A percentile compares a stretch with the other conserved stretches of the same genome.
These are phyloP conservation scores for Schizochytrium sp. DNA, from an alignment of 108 stramenopile species.

Conservation along the genomic window DNA sequence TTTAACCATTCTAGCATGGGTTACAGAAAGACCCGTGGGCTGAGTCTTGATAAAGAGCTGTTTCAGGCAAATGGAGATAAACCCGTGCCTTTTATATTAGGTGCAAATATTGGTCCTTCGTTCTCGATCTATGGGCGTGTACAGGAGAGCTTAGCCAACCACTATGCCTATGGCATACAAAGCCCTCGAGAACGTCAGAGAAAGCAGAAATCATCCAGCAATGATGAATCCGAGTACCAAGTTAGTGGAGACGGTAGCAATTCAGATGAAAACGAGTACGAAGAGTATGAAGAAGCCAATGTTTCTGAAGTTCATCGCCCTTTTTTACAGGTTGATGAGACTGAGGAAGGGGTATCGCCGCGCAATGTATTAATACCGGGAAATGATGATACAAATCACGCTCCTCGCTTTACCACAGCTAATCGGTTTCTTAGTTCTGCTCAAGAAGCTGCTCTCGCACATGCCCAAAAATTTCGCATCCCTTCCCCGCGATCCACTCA, in stretches of 20 bases:
- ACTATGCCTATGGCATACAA: conserved; percentile 1
- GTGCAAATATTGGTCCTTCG: not conserved
- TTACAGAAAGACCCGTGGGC: not conserved
- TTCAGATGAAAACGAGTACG: not conserved
- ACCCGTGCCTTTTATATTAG: conserved; percentile 12
- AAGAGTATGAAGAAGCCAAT: not conserved
- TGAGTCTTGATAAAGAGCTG: conserved; percentile 35
- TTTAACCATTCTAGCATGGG: not conserved
- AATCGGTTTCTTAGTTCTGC: not conserved
- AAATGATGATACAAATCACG: not conserved
- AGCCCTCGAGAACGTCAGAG: conserved; percentile 1
- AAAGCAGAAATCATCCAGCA: not conserved
- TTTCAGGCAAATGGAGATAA: not conserved
- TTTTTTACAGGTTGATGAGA: not conserved
- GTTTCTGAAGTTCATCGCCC: not conserved
- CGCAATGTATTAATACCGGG: not conserved
- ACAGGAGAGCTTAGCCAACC: not conserved
- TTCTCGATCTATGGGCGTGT: conserved; percentile 54
- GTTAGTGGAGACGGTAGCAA: not conserved
- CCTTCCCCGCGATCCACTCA: not conserved
- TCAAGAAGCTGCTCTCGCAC: conserved; percentile 1
- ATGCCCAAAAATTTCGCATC: not conserved
- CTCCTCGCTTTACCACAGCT: not conserved
- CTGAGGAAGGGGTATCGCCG: not conserved
- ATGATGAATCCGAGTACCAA: not conserved